Conservation (phyloP, 495 filamentous ascomycete genomes). For the Lasiosphaeris hirsuta region DNA sequence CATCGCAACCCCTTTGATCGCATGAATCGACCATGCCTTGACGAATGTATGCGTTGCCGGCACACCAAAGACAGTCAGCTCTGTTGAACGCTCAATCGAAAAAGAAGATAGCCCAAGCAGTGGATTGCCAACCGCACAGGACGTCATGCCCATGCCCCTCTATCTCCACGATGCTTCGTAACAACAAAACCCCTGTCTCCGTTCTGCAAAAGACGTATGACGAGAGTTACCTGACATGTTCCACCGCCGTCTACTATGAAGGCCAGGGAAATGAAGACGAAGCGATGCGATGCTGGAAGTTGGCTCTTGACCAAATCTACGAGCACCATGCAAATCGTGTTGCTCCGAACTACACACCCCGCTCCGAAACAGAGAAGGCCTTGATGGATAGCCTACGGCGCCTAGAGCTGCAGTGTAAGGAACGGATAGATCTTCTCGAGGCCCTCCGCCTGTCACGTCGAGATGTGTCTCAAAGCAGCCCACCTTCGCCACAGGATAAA, state of each 20-base stretch:
- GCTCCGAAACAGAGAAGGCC: constrained; percentile 79
- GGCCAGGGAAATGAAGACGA: constrained; percentile 91
- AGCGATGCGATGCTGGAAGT: constrained; percentile 87
- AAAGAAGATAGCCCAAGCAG: too few species aligned
- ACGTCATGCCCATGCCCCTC: background rate
- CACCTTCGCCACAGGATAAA: constrained; percentile 3
- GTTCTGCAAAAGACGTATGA: constrained; percentile 96
- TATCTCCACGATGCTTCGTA: constrained; percentile 64
- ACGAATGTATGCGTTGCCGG: too few species aligned
- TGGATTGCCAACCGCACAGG: too few species aligned
- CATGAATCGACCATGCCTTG: too few species aligned
- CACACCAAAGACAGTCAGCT: too few species aligned
- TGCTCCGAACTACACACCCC: constrained; percentile 65
- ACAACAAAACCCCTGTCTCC: constrained; percentile 64
- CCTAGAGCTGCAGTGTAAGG: constrained; percentile 90
- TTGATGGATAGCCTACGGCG: constrained; percentile 75
- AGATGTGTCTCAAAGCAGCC: constrained; percentile 45
- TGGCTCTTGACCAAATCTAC: constrained; percentile 86
- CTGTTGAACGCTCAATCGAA: too few species aligned
- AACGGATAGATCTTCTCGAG: constrained; percentile 84
- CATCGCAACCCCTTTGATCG: too few species aligned
- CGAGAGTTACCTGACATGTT: constrained; percentile 89
- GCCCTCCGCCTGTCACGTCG: constrained; percentile 73
- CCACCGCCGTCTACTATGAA: constrained; percentile 93
- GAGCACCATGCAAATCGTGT: constrained; percentile 78